Percentiles rank a stretch among this genome's conserved stretches.
phyloP scores from a whole-genome alignment of 208 protist genomes.

The Leishmania martiniquensis region DNA sequence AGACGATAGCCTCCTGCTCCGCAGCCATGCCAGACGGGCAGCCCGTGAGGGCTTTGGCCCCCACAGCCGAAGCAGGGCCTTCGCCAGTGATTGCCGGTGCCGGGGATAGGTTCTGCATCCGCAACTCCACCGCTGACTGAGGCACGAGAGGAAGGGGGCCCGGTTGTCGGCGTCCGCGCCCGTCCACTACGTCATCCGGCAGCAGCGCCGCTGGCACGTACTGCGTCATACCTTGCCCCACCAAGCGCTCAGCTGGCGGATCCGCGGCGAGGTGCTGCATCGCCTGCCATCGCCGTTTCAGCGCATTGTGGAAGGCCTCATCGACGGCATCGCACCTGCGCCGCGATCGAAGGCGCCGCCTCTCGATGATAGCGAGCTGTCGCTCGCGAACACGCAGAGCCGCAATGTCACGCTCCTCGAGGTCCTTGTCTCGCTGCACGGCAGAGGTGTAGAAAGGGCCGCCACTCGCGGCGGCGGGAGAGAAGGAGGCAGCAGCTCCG shows the following conservation, averaged over 20 bases:
- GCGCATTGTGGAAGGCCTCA: constrained; percentile 67
- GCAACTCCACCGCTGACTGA: constrained; percentile 28
- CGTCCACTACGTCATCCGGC: constrained; percentile 32
- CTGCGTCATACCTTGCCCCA: constrained; percentile 71
- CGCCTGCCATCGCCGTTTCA: constrained; percentile 66
- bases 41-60: constrained; percentile 9
- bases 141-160: constrained; percentile 18
- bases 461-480: background rate
- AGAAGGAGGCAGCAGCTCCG: background rate
- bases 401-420: constrained; percentile 30
- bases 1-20: constrained; percentile 26
- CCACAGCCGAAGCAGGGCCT: background rate
- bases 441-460: background rate
- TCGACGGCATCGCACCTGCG: constrained; percentile 73
- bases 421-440: background rate
- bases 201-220: constrained; percentile 78
- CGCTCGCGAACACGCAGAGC: constrained; percentile 36
- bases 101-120: constrained; percentile 1
- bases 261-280: constrained; percentile 76
- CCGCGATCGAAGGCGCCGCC: constrained; percentile 34
- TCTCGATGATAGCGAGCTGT: constrained; percentile 54
- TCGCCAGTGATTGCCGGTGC: background rate
- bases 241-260: constrained; percentile 86
- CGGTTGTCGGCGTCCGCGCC: constrained; percentile 1
- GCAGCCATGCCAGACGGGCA: background rate